Evolutionary conservation across 495 filamentous ascomycete genomes (phyloP).

Genomic region (Aspergillus cristatus): DNA sequence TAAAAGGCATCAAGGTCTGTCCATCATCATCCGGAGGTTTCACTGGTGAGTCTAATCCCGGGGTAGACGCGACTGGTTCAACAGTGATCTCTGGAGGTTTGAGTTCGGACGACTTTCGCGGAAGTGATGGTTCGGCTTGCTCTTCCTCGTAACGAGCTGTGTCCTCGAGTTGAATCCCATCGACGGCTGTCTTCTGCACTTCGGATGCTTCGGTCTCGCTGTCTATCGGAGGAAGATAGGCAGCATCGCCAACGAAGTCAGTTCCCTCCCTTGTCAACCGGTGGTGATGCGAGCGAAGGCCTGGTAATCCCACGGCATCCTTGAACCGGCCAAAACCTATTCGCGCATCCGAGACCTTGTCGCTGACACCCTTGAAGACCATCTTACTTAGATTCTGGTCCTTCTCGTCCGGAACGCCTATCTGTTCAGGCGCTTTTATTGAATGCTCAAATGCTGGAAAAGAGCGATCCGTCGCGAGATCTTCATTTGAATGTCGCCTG

Average conservation of each 20-base stretch:
- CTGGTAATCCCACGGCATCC: conserved; percentile 62
- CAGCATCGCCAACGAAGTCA: conserved; percentile 22
- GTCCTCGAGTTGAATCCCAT: conserved; percentile 14
- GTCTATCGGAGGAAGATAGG: conserved; percentile 21
- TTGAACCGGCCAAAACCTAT: conserved; percentile 78
- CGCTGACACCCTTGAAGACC: conserved; percentile 71
- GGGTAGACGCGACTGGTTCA: conserved; percentile 16
- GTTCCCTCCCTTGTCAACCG: conserved; percentile 32
- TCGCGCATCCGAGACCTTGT: conserved; percentile 70
- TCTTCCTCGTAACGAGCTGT: conserved; percentile 11
- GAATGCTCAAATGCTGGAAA: conserved; percentile 19
- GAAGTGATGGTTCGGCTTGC: conserved; percentile 6
- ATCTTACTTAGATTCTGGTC: conserved; percentile 57
- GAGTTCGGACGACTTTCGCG: conserved; percentile 12
- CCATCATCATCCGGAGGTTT: conserved; percentile 19
- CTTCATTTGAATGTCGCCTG: conserved; percentile 37
- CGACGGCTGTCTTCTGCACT: conserved; percentile 8
- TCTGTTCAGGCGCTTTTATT: conserved; percentile 20
- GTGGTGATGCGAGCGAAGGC: conserved; percentile 40
- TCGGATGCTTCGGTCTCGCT: conserved; percentile 23
- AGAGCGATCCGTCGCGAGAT: conserved; percentile 23
- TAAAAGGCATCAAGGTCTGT: conserved; percentile 24
- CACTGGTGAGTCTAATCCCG: conserved; percentile 9
- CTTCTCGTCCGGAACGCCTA: conserved; percentile 41
- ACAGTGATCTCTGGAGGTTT: conserved; percentile 30